Evolutionary conservation across 1,139 yeast species (phyloP).

Genomic region (Scheffersomyces quercinus): DNA sequence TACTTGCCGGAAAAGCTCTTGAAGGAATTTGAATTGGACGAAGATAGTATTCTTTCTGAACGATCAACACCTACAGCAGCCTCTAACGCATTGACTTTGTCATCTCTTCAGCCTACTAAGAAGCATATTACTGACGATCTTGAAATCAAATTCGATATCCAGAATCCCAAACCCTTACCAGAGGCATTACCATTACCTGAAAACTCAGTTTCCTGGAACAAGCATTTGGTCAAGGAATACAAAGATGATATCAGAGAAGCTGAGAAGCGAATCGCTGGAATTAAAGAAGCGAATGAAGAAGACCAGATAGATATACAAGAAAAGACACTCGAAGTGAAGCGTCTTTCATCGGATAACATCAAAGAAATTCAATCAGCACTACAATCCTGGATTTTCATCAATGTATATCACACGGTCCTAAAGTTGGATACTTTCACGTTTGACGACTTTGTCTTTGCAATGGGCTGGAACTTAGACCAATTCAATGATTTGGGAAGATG

Average conservation of each 20-base stretch:
- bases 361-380: slow-evolving; percentile 45
- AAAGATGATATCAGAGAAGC: slow-evolving; percentile 9
- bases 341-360: slow-evolving; percentile 18
- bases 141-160: slow-evolving; percentile 40
- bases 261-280: slow-evolving; percentile 16
- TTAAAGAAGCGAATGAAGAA: slow-evolving; percentile 26
- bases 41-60: slow-evolving; percentile 9
- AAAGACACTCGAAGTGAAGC: slow-evolving; percentile 13
- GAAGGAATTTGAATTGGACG: slow-evolving; percentile 20
- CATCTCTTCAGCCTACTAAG: slow-evolving; percentile 40
- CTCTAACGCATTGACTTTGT: slow-evolving; percentile 11
- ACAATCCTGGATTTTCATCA: slow-evolving; percentile 75
- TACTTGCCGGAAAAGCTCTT: slow-evolving; percentile 37
- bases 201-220: slow-evolving; percentile 29
- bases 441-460: slow-evolving; percentile 71
- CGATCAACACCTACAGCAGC: slow-evolving; percentile 9
- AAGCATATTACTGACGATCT: slow-evolving; percentile 41
- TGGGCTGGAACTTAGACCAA: slow-evolving; percentile 55
- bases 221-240: slow-evolving; percentile 16
- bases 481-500: slow-evolving; percentile 49
- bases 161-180: slow-evolving; percentile 36
- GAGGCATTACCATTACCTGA: slow-evolving; percentile 27
- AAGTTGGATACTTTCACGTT: slow-evolving; percentile 72
- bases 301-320: slow-evolving; percentile 1
- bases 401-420: slow-evolving; percentile 66